phyloP scores from a whole-genome alignment of 176 grass and related monocot genomes.

The Elaeis guineensis region DNA sequence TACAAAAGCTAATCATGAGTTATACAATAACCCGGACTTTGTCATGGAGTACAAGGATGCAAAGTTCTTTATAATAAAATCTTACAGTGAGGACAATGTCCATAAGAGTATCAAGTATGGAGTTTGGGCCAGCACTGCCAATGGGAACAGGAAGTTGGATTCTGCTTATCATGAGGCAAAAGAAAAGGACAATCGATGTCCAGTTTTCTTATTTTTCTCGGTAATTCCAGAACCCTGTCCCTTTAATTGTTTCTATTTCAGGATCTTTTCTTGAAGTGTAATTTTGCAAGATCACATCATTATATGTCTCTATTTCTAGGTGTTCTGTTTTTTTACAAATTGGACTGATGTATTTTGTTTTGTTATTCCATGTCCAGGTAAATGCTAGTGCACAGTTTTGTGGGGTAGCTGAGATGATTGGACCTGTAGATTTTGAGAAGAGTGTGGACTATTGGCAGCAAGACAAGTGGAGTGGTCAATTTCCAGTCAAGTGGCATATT shows the following conservation, averaged over 20 bases:
- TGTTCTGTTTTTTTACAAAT: neutral
- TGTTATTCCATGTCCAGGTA: slow-evolving; percentile 33
- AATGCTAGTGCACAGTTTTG: slow-evolving; percentile 82
- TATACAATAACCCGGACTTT: slow-evolving; percentile 65
- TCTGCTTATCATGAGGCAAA: slow-evolving; percentile 56
- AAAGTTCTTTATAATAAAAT: slow-evolving; percentile 96
- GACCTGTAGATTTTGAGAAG: slow-evolving; percentile 66
- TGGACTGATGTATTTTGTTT: neutral
- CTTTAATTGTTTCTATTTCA: slow-evolving; percentile 7
- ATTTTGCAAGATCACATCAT: too few species aligned
- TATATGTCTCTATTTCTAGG: too few species aligned
- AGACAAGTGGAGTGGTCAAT: slow-evolving; percentile 73
- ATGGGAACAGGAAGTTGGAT: slow-evolving; percentile 92
- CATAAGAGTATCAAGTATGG: slow-evolving; percentile 97
- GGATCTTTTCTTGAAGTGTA: too few species aligned
- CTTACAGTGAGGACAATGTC: slow-evolving; percentile 97
- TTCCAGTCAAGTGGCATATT: slow-evolving; percentile 72
- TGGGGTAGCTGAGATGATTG: slow-evolving; percentile 74
- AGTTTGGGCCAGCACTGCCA: slow-evolving; percentile 97
- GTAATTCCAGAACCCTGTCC: slow-evolving; percentile 31
- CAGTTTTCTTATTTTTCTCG: slow-evolving; percentile 90
- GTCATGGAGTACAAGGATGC: slow-evolving; percentile 63
- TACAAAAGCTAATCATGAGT: slow-evolving; percentile 32
- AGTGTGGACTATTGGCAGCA: slow-evolving; percentile 81
- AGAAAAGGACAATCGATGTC: slow-evolving; percentile 47